Base-by-base conservation (phyloP, 495 filamentous ascomycete species). In the Hypoxylon crocopeplum region DNA sequence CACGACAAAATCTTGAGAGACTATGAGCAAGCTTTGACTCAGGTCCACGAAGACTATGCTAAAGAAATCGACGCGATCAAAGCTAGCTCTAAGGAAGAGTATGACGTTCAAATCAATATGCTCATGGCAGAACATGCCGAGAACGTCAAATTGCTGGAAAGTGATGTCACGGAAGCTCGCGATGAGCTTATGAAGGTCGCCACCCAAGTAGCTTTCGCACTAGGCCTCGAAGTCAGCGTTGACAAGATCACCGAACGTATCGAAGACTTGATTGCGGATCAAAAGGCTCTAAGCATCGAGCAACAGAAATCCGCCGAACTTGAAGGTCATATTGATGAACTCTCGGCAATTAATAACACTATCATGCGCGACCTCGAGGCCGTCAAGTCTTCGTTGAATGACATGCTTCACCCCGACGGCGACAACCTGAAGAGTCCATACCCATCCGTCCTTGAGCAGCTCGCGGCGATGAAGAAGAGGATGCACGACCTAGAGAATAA, bases 381-480 rank as follows among this genome's bases (percentile, higher is more conserved):
- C 16, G 77, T 82, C 56, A 78, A 79, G 62, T 67, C 65, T 15
- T 72, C 75, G 8, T 50, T 84, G 25, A 68, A 74, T 16, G 74
- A 74, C 25, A 53, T 84, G 52, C 66, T 84, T 8, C 71, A 69
- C 29, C 61, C 61, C 5, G 72, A 79, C 30, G 64, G 63, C 25
- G 71, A 67, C 10, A 62, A 50, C 41, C 39, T 71, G 6, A 79
- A 86, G 73, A 78, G 80, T 53, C 75, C 83, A 12, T 75, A 85
- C 37, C 80, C 82, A 55, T 81, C 82, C 12, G 84, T 89, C 44
- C 67, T 84, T 45, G 84, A 86, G 42, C 87, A 93, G 60, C 79
- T 92, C 64, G 79, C 86, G n/a, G 79, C 86, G 30, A 77, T 90
- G 62, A 83, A 89, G 69, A 85, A 88, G 77, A 86, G 87, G 75